These are phyloP conservation scores for Calophaca sinica DNA, from an alignment of 306 rosid genomes.

Conservation along the genomic window DNA sequence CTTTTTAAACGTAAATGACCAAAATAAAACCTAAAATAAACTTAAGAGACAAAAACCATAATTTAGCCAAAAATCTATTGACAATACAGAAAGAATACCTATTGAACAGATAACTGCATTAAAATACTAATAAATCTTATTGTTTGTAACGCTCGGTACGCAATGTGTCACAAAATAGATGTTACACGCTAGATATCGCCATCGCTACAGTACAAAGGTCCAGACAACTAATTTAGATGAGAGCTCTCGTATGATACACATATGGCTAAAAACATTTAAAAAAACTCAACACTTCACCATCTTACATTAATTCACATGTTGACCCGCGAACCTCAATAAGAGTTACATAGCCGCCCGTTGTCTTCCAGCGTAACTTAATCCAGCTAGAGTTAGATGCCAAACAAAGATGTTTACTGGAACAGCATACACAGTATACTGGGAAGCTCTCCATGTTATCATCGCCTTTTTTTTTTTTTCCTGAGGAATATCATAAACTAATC, in stretches of 20 bases:
- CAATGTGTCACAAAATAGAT: background rate
- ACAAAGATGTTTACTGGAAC: slow-evolving; percentile 35
- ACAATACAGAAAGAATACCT: too few relatives aligned
- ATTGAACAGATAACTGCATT: background rate
- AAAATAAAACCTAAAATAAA: too few relatives aligned
- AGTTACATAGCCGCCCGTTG: slow-evolving; percentile 30
- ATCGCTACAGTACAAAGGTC: slow-evolving; percentile 19
- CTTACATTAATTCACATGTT: slow-evolving; percentile 26
- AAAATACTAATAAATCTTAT: background rate
- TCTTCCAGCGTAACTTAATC: slow-evolving; percentile 29
- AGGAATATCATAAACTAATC: slow-evolving; percentile 38
- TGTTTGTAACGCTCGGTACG: background rate
- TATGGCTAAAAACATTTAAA: slow-evolving; percentile 36
- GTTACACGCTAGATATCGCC: background rate
- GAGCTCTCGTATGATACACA: slow-evolving; percentile 45
- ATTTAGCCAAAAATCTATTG: too few relatives aligned
- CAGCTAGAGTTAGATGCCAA: slow-evolving; percentile 27
- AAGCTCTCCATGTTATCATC: slow-evolving; percentile 24
- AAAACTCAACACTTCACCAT: slow-evolving; percentile 45
- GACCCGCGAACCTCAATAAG: slow-evolving; percentile 41
- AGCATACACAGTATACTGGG: slow-evolving; percentile 22
- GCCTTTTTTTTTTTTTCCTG: background rate
- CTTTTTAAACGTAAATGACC: too few relatives aligned
- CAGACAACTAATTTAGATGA: background rate
- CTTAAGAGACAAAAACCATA: too few relatives aligned